Percentiles rank a stretch among this genome's conserved stretches.
Conservation (phyloP, 139 green algal genomes). For the Coelastrella sp. region DNA sequence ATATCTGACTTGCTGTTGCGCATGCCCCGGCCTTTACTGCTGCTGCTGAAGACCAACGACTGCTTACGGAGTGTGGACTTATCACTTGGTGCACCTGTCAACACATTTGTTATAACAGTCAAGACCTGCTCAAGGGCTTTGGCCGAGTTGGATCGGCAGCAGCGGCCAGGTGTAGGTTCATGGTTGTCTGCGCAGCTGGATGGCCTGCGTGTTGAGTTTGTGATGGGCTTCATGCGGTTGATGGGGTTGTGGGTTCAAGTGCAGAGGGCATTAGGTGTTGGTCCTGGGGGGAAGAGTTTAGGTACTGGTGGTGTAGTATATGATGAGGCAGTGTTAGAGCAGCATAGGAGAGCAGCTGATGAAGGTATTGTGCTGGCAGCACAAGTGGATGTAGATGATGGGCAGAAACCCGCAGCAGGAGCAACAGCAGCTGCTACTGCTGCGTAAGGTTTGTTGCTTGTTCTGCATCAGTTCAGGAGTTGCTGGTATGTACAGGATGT, state of each 20-base stretch:
- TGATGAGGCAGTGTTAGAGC: conserved; percentile 31
- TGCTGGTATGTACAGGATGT: too few species aligned
- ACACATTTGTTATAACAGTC: conserved; percentile 90
- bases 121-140: conserved; percentile 83
- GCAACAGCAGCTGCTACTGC: conserved; percentile 13
- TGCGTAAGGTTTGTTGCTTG: background rate
- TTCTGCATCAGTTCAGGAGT: background rate
- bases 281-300: background rate
- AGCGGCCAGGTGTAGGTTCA: conserved; percentile 12
- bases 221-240: conserved; percentile 46
- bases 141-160: conserved; percentile 48
- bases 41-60: conserved; percentile 98
- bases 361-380: conserved; percentile 19
- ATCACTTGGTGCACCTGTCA: conserved; percentile 77
- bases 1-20: conserved; percentile 84
- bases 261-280: conserved; percentile 3
- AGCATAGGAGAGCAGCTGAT: conserved; percentile 23
- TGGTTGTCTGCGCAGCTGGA: conserved; percentile 22
- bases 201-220: conserved; percentile 53
- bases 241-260: conserved; percentile 42
- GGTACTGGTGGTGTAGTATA: conserved; percentile 38
- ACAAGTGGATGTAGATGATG: background rate
- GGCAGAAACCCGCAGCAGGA: too few species aligned
- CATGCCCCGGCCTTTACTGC: conserved; percentile 88
- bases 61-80: conserved; percentile 87